A percentile compares a stretch with the other conserved stretches of the same genome.
These are phyloP conservation scores for Pezicula radicicola DNA, from an alignment of 2,329 filamentous ascomycete genomes.

Conservation along the genomic window DNA sequence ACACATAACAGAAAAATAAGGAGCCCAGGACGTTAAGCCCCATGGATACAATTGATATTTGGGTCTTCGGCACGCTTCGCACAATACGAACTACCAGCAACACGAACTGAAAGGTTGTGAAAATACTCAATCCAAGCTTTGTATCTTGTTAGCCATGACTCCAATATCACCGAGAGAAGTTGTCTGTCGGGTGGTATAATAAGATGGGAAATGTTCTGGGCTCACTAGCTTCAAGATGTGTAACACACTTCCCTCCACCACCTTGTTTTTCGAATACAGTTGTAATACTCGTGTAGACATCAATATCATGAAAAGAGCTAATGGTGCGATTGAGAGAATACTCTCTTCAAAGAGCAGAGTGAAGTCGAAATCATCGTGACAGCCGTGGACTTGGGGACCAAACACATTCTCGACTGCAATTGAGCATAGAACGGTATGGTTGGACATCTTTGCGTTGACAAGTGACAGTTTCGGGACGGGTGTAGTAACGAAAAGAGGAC, in stretches of 20 bases:
- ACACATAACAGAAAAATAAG: no score
- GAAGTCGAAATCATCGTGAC: conserved; percentile 5
- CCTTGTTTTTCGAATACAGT: background rate
- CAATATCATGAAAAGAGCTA: background rate
- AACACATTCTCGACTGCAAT: background rate
- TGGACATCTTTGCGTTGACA: background rate
- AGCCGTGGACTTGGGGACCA: background rate
- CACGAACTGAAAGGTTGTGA: no score
- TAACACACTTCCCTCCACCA: background rate
- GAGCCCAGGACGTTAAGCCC: no score
- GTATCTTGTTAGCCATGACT: no score
- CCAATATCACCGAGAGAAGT: no score
- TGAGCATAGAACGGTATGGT: background rate
- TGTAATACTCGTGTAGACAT: background rate
- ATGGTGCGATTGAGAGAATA: background rate
- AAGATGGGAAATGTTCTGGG: background rate
- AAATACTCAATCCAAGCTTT: no score
- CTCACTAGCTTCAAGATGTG: background rate
- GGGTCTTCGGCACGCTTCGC: no score
- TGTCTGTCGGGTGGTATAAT: background rate
- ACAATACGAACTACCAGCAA: no score
- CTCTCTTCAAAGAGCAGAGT: conserved; percentile 1
- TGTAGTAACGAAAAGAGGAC: background rate
- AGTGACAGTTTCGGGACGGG: background rate
- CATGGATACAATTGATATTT: no score